Evolutionary conservation across 371 early-diverging fungal species (phyloP), one percentile per base, ranked within the genome.

Genomic region (Vairimorpha apis): DNA sequence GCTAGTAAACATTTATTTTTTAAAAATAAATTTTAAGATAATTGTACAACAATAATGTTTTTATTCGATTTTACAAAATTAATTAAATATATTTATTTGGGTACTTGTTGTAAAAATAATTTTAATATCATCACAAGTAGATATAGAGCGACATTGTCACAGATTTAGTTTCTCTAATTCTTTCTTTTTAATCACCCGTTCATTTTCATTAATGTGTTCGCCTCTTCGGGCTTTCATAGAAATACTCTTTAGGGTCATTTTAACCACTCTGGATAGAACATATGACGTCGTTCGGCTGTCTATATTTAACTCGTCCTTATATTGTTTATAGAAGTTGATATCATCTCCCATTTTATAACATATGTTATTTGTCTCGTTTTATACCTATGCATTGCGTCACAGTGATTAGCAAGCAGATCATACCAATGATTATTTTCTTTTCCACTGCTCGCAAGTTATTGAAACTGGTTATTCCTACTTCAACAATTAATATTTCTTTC

Each of bases 211-310:
- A 5, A 10, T 10, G 21, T 49, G 4, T 21, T 8, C 21, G 18
- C 49, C 49, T 49, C 49, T 49, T n/a, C 49, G 5, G 21, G 49
- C 49, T n/a, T 49, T 21, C 49, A 49, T 49, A 5, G 21, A 49
- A n/a, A 5, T 16, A n/a, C 49, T 49, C 21, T 49, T 21, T 10
- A 49, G 49, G 8, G 49, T n/a, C 49, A 49, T 49, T 21, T 49
- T 49, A 4, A 49, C 4, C n/a, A 49, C 21, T 21, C 49, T 49
- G 49, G 5, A n/a, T 49, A 16, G 49, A n/a, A 49, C 21, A n/a
- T 10, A 49, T 5, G 49, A 10, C 49, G 8, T 21, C 4, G 18
- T 5, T 5, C 21, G 49, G 12, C 18, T 49, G 49, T 49, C 49
- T 10, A 49, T 10, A 49, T n/a, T 10, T 49, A 49, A n/a, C 49